Base-by-base conservation (phyloP, 257 asterid genomes). In the Scutellaria galericulata region DNA sequence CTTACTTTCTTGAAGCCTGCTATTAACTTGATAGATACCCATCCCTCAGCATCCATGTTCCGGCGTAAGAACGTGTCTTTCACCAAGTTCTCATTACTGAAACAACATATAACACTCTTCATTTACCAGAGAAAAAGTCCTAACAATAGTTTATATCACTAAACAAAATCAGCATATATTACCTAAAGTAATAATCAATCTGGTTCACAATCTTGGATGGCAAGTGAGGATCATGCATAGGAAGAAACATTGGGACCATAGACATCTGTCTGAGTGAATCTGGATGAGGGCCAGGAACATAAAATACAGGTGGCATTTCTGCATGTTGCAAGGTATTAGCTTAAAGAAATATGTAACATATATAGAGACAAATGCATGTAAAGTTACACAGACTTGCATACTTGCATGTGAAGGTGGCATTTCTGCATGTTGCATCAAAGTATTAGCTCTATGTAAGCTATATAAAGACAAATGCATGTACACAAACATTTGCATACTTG, bases 101-200 rank as follows among this genome's bases (percentile, higher is more conserved):
- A 85, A 55, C 3, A 9, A 45, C 39, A 10, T 14, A 56, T 65
- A 4, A 35, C 12, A 13, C 5, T 9, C 22, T 5, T 59, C 46
- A 13, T 5, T 13, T 47, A 40, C 48, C 18, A 18, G 18, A 64
- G 46, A 44, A 45, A 18, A 13, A 64, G 4, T 37, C 7, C 4
- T 53, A 4, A 7, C 13, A 44, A 55, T 6, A 60, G 12, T 0
- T 9, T 20, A 64, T 31, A 31, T 52, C 9, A 15, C 20, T 24
- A 20, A 24, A 55, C 18, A 62, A 55, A 18, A 13, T 13, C n/a
- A 63, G 11, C 0, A 60, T 48, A 35, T 9, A 64, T 15, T 83
- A 91, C 97, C 96, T 91, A 75, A 89, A 89, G 75, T 91, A 91
- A 75, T 91, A 89, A 14, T 91, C 92, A 31, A 91, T 84, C 77